These are phyloP conservation scores for Annulohypoxylon truncatum DNA, from an alignment of 2,329 filamentous ascomycete genomes.

Conservation along the genomic window DNA sequence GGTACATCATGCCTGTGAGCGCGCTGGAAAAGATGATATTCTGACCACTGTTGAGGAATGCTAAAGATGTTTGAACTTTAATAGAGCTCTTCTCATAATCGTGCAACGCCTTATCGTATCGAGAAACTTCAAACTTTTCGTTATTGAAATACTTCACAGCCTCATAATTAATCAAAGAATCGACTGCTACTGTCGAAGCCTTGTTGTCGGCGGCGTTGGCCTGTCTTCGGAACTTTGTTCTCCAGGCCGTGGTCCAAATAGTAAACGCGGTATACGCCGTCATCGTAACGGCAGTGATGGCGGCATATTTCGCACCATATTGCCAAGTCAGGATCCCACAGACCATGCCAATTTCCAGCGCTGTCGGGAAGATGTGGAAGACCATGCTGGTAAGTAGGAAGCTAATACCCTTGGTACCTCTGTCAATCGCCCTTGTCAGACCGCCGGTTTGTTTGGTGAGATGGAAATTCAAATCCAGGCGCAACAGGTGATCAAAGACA, in stretches of 20 bases:
- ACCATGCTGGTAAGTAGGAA: slow-evolving; percentile 98
- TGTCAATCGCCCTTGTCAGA: slow-evolving; percentile 91
- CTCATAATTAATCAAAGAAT: slow-evolving; percentile 98
- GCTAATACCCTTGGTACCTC: slow-evolving; percentile 98
- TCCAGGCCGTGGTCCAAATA: slow-evolving; percentile 95
- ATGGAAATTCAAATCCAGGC: slow-evolving; percentile 92
- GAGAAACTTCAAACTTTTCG: slow-evolving; percentile 89
- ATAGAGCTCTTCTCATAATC: slow-evolving; percentile 95
- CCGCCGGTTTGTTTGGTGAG: slow-evolving; percentile 94
- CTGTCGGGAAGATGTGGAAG: slow-evolving; percentile 94
- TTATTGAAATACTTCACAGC: slow-evolving; percentile 99
- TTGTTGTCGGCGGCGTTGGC: slow-evolving; percentile 97
- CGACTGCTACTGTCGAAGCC: slow-evolving; percentile 93
- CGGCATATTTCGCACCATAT: slow-evolving; percentile 91
- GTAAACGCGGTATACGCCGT: slow-evolving; percentile 95
- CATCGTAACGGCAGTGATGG: slow-evolving; percentile 92
- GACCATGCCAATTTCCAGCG: slow-evolving; percentile 92
- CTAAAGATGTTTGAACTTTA: slow-evolving; percentile 93
- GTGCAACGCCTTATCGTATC: slow-evolving; percentile 88
- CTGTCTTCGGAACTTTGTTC: slow-evolving; percentile 94
- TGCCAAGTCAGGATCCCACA: slow-evolving; percentile 97
- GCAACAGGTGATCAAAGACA: slow-evolving; percentile 90
- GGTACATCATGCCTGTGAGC: slow-evolving; percentile 97
- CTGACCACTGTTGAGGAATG: slow-evolving; percentile 93
- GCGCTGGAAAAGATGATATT: slow-evolving; percentile 97